These are phyloP conservation scores for Colletotrichum sp. DNA, from an alignment of 2,329 filamentous ascomycete species.

Conservation along the genomic window DNA sequence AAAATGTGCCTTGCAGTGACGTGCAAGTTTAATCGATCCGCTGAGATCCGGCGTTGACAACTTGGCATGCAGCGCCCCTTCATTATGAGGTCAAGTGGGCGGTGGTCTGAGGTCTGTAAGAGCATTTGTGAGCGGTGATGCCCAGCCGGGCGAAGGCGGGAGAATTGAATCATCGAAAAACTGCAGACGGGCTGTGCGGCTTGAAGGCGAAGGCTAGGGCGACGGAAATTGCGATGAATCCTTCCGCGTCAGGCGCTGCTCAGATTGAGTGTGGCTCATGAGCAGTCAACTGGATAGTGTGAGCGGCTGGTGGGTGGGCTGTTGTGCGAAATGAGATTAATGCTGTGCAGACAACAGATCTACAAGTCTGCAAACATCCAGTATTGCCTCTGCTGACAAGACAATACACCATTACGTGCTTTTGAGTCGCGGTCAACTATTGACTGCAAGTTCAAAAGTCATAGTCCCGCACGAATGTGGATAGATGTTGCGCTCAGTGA, in stretches of 20 bases:
- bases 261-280: not conserved
- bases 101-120: not conserved
- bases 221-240: not conserved
- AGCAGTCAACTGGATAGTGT: not conserved
- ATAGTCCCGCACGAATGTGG: not conserved
- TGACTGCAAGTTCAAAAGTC: not conserved
- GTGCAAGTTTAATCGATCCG: not conserved
- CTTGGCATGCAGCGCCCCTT: not conserved
- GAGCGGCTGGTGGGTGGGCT: not conserved
- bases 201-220: not conserved
- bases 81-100: not conserved
- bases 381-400: not conserved
- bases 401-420: not conserved
- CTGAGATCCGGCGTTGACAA: not conserved
- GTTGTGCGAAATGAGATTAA: not conserved
- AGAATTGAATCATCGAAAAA: not conserved
- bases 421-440: not conserved
- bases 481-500: not conserved
- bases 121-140: not conserved
- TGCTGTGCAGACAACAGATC: not conserved
- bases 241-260: not conserved
- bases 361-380: not conserved
- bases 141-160: constrained; percentile 17
- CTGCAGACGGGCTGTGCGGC: not conserved
- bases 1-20: not conserved